phyloP scores from a whole-genome alignment of 768 basidiomycete species.

The Mycena olivaceomarginata region DNA sequence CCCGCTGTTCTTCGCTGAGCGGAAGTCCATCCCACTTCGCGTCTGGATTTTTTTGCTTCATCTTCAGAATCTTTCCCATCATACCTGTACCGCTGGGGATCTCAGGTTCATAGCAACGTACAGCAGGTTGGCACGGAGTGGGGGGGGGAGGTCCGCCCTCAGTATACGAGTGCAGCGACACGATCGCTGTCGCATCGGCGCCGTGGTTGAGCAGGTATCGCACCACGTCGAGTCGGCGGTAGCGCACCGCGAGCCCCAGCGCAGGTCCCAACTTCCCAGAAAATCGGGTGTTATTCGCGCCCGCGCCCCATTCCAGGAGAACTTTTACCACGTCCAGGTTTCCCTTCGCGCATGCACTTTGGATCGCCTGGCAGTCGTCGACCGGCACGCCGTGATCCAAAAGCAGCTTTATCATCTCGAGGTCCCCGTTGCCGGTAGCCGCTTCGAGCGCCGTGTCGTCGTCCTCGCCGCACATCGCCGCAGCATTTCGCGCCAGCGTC shows the following conservation, averaged over 20 bases:
- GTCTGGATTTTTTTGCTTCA: too few relatives aligned
- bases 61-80: too few relatives aligned
- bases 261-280: not conserved
- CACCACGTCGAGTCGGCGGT: not conserved
- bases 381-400: constrained; percentile 11
- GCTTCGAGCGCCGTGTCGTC: constrained; percentile 1
- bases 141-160: not conserved
- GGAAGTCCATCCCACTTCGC: constrained; percentile 24
- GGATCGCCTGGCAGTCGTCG: not conserved
- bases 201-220: constrained; percentile 18
- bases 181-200: not conserved
- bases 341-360: constrained; percentile 6
- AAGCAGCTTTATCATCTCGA: constrained; percentile 24
- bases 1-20: not conserved
- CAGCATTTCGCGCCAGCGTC: constrained; percentile 21
- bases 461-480: not conserved
- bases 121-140: constrained; percentile 7
- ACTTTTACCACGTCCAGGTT: constrained; percentile 15
- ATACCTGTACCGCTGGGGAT: not conserved
- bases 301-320: constrained; percentile 11
- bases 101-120: constrained; percentile 13
- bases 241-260: constrained; percentile 1
- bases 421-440: not conserved
- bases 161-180: not conserved
- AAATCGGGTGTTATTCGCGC: not conserved